These are phyloP conservation scores for Teratosphaeria zuluensis DNA, from an alignment of 2,329 filamentous ascomycete genomes.

Conservation along the genomic window DNA sequence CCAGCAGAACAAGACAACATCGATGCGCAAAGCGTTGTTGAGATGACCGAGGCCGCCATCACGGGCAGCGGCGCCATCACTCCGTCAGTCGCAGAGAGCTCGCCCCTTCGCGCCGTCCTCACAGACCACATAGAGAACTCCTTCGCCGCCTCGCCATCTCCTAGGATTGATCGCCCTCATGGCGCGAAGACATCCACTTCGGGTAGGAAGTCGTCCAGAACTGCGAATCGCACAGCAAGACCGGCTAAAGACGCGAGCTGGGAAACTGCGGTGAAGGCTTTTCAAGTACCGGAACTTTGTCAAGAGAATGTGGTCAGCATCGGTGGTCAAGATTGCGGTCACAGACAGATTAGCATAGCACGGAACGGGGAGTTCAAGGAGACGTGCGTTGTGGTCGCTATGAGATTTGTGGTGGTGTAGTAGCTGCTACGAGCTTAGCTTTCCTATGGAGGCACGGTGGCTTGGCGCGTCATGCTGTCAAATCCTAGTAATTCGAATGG, in stretches of 20 bases:
- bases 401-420: slow-evolving; percentile 30
- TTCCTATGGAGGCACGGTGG: no score
- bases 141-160: background rate
- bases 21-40: background rate
- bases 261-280: slow-evolving; percentile 9
- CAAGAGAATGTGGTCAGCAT: slow-evolving; percentile 15
- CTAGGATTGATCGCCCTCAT: background rate
- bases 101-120: background rate
- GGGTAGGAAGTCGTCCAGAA: background rate
- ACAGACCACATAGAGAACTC: background rate
- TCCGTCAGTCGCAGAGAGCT: background rate
- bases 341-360: slow-evolving; percentile 32
- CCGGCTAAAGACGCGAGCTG: slow-evolving; percentile 5
- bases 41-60: background rate
- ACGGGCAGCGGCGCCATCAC: background rate
- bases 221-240: background rate
- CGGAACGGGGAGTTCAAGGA: slow-evolving; percentile 32
- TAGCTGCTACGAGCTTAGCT: no score
- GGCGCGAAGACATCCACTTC: background rate
- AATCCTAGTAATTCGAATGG: no score
- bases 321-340: slow-evolving; percentile 9
- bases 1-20: background rate
- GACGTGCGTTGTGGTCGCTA: slow-evolving; percentile 31
- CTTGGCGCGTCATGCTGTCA: no score
- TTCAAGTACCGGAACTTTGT: slow-evolving; percentile 13